Base-by-base conservation (phyloP, 163 green algal genomes). In the Trebouxiophyceae sp. region DNA sequence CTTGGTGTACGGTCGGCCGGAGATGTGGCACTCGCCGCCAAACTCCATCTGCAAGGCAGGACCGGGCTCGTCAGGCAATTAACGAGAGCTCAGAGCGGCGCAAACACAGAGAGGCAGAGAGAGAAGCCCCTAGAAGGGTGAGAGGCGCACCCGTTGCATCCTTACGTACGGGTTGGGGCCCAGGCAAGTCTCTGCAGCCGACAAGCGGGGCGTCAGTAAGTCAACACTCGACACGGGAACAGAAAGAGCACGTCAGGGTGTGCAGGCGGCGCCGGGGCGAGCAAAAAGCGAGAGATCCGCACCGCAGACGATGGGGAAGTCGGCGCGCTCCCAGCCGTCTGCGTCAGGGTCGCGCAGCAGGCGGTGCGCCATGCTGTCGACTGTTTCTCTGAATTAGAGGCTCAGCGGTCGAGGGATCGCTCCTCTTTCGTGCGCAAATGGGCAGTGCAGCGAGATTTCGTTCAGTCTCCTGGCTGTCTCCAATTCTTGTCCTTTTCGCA, bases 81-180 rank as follows among this genome's bases (percentile, higher is more conserved):
- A 50, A 16, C 39, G 8, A 50, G 8, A 50, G 8, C 8, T 8
- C 39, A 50, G 39, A 50, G n/a, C n/a, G n/a, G n/a, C n/a, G n/a
- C n/a, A n/a, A n/a, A n/a, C n/a, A n/a, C n/a, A n/a, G n/a, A n/a
- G 39, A 50, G 16, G 39, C 8, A 50, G 39, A 50, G 39, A 8
- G 8, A 16, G 4, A 32, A 33, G 5, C 33, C 54, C 0, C 70
- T 84, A 64, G 39, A 50, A 50, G 39, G 8, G 39, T 8, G 39
- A 66, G 20, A 45, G 7, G 34, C 63, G 44, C 67, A 95, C 87
- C 77, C 87, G 68, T 75, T 97, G 88, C 93, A 99, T 99, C n/a
- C 95, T 68, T 8, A 99, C 91, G 62, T 97, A 99, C 0, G 95
- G 95, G 72, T 98, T 99, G 22, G 95, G 92, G 0, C 95, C 95